phyloP scores from a whole-genome alignment of 2,329 filamentous ascomycete species.

The Aureobasidium sp. region DNA sequence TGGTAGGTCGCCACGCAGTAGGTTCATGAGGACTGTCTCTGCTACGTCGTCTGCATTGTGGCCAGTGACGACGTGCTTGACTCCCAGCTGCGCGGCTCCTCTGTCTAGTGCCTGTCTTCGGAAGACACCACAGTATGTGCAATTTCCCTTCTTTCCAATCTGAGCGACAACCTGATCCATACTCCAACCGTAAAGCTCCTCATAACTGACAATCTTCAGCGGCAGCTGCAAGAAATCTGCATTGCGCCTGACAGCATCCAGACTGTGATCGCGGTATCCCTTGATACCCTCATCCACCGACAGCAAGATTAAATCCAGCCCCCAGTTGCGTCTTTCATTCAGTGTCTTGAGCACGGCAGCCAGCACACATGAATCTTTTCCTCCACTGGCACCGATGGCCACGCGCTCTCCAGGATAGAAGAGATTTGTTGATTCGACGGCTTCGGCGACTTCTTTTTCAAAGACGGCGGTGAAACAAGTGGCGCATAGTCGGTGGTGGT shows the following conservation, averaged over 20 bases:
- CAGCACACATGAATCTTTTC: constrained; percentile 94
- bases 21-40: constrained; percentile 96
- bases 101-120: constrained; percentile 87
- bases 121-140: constrained; percentile 97
- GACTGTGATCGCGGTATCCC: constrained; percentile 88
- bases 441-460: constrained; percentile 89
- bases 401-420: constrained; percentile 78
- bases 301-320: constrained; percentile 73
- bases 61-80: constrained; percentile 90
- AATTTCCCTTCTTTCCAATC: constrained; percentile 96
- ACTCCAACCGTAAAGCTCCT: constrained; percentile 93
- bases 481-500: constrained; percentile 88
- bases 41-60: constrained; percentile 98
- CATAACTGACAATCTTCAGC: constrained; percentile 85
- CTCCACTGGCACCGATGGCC: constrained; percentile 91
- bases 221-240: constrained; percentile 85
- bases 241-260: constrained; percentile 95
- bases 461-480: constrained; percentile 80
- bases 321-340: constrained; percentile 83
- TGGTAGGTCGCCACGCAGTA: constrained; percentile 82
- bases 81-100: constrained; percentile 76
- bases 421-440: constrained; percentile 71
- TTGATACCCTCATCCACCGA: constrained; percentile 97
- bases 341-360: constrained; percentile 91
- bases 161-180: constrained; percentile 98